Evolutionary conservation across 2,329 filamentous ascomycete genomes (phyloP).

Genomic region (Calycina herbarum): DNA sequence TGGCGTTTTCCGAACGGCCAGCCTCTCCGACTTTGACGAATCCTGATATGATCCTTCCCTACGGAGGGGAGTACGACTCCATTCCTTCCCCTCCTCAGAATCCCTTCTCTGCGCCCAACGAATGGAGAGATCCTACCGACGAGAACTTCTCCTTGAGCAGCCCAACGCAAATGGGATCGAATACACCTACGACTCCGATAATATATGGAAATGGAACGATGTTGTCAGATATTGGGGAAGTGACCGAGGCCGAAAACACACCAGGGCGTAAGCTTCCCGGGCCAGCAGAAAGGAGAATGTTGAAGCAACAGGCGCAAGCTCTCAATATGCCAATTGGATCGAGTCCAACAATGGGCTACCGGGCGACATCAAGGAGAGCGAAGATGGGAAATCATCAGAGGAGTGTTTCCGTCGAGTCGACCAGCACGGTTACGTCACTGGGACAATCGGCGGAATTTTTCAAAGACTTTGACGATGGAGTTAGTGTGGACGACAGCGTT

Average conservation of each 20-base stretch:
- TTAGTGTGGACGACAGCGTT: slow-evolving; percentile 63
- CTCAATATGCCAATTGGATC: slow-evolving; percentile 39
- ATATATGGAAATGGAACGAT: slow-evolving; percentile 70
- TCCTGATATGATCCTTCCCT: slow-evolving; percentile 90
- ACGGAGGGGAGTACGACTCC: slow-evolving; percentile 58
- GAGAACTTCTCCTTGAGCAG: slow-evolving; percentile 39
- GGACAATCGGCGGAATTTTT: slow-evolving; percentile 49
- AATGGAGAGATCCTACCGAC: slow-evolving; percentile 36
- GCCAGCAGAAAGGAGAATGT: slow-evolving; percentile 34
- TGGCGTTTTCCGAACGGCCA: slow-evolving; percentile 49
- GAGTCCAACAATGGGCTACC: slow-evolving; percentile 48
- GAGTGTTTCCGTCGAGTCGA: slow-evolving; percentile 58
- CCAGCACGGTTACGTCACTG: slow-evolving; percentile 58
- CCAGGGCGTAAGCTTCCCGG: slow-evolving; percentile 40
- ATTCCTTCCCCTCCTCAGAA: slow-evolving; percentile 45
- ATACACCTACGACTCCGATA: slow-evolving; percentile 60
- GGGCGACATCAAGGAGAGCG: slow-evolving; percentile 47
- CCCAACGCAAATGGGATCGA: slow-evolving; percentile 44
- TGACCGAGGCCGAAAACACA: slow-evolving; percentile 54
- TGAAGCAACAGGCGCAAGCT: slow-evolving; percentile 31
- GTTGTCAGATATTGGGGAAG: slow-evolving; percentile 64
- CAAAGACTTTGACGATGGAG: slow-evolving; percentile 60
- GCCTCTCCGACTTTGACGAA: slow-evolving; percentile 87
- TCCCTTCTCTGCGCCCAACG: slow-evolving; percentile 43
- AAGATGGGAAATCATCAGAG: slow-evolving; percentile 49